phyloP scores from a whole-genome alignment of 1,284 basidiomycete species.

The Ceratobasidium papillatum region DNA sequence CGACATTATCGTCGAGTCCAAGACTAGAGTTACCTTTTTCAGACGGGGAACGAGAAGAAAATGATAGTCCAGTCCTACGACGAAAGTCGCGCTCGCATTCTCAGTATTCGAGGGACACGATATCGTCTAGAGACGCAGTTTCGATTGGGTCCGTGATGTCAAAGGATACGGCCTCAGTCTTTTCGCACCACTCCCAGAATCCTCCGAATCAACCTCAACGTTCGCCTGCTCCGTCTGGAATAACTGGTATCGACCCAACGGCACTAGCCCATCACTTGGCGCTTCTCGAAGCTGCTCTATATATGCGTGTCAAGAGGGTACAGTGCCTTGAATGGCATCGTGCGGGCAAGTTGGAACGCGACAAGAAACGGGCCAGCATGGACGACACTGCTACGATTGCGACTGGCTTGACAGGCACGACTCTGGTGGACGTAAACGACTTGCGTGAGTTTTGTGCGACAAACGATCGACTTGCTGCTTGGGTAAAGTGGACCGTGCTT shows the following conservation, averaged over 20 bases:
- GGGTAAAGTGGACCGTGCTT: conserved; percentile 72
- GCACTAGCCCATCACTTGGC: conserved; percentile 71
- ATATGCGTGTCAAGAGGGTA: conserved; percentile 64
- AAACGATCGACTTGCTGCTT: conserved; percentile 67
- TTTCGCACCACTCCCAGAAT: not conserved
- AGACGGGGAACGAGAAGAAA: not conserved
- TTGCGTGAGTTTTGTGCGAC: conserved; percentile 66
- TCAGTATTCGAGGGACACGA: not conserved
- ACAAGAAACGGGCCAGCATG: not conserved
- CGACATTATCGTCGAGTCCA: not conserved
- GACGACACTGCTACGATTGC: not conserved
- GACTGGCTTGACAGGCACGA: conserved; percentile 46
- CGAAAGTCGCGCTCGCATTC: not conserved
- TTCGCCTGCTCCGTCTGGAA: not conserved
- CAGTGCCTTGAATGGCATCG: conserved; percentile 69
- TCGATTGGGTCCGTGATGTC: not conserved
- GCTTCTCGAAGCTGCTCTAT: conserved; percentile 65
- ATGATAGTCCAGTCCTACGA: not conserved
- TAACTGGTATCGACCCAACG: conserved; percentile 57
- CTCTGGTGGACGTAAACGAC: conserved; percentile 54
- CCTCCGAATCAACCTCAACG: not conserved
- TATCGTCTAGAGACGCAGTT: not conserved
- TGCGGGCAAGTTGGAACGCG: conserved; percentile 52
- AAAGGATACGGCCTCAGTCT: not conserved
- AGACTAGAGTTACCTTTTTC: not conserved